Base-by-base conservation (phyloP, 345 rosid genomes). In the Citrus sinensis region DNA sequence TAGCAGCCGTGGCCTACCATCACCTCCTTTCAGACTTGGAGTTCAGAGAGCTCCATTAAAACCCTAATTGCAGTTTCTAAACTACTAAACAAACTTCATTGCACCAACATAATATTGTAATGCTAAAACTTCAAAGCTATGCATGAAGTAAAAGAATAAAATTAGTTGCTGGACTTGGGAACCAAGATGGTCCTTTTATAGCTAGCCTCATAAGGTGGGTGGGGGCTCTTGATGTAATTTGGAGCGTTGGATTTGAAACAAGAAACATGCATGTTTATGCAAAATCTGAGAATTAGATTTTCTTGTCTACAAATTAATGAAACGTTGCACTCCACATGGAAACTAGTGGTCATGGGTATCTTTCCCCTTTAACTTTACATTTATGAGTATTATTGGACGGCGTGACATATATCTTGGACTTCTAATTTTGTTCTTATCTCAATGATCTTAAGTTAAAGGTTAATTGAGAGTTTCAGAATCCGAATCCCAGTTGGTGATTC, bases 1-100 rank as follows among this genome's bases (percentile, higher is more conserved):
- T 66, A 73, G 92, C 91, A 91, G 95, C 79, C 85, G 87, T 78
- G 86, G 80, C 69, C 51, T 72, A 70, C 88, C 85, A 25, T 89
- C 88, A 80, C 76, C 85, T 87, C 86, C 86, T 82, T 84, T 87
- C 82, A 80, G 75, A 46, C 0, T 49, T 83, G 95, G 87, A 87
- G 93, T 74, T 74, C 8, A 13, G 90, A 80, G 88, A 91, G 90
- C 92, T 66, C 92, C 86, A 35, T 54, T 65, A 32, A 4, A 55
- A 51, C 76, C 80, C 54, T 37, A 34, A 17, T 55, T 34, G 62
- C 32, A n/a, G 32, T 7, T 58, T 25, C 9, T 11, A 73, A 5
- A n/a, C 4, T 14, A 2, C 7, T 0, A 34, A 35, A 22, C 14
- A 19, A 49, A 25, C 5, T 46, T 8, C 35, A 55, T 19, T 9